These are phyloP conservation scores for Akanthomyces muscarius DNA, from an alignment of 2,329 filamentous ascomycete species.

Conservation along the genomic window DNA sequence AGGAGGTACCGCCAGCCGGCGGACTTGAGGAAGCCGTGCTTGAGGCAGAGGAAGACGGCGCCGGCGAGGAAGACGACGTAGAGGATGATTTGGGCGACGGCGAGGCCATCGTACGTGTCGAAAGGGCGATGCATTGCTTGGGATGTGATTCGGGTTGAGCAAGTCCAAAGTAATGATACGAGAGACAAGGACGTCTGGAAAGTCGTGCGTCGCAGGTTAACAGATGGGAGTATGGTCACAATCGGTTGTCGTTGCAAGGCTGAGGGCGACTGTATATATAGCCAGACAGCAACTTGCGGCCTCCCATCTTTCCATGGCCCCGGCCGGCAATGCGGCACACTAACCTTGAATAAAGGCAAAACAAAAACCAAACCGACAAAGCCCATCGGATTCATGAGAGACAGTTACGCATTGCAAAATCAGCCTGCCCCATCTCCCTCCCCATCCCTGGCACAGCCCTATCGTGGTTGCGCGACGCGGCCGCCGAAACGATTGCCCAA, in stretches of 20 bases:
- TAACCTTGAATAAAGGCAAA: too few relatives aligned
- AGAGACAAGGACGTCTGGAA: too few relatives aligned
- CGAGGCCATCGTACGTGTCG: slow-evolving; percentile 29
- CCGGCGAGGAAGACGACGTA: slow-evolving; percentile 28
- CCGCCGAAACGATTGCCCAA: slow-evolving; percentile 9
- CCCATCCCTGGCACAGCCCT: not conserved
- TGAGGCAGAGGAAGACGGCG: slow-evolving; percentile 41
- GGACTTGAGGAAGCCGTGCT: slow-evolving; percentile 51
- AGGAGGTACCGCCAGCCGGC: slow-evolving; percentile 59
- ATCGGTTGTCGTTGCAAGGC: not conserved
- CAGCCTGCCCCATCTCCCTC: not conserved
- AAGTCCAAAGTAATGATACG: too few relatives aligned
- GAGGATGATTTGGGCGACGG: slow-evolving; percentile 31
- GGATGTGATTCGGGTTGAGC: too few relatives aligned
- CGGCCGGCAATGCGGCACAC: not conserved
- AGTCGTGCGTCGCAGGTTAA: too few relatives aligned
- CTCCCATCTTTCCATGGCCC: not conserved
- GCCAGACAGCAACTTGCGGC: not conserved
- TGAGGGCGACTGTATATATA: not conserved
- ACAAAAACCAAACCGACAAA: not conserved
- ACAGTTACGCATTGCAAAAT: not conserved
- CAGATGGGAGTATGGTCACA: too few relatives aligned
- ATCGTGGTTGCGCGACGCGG: not conserved
- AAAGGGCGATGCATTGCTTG: slow-evolving; percentile 20
- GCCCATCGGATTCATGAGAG: not conserved